phyloP scores from a whole-genome alignment of 129 eudicot genomes.

The Flaveria brownii region DNA sequence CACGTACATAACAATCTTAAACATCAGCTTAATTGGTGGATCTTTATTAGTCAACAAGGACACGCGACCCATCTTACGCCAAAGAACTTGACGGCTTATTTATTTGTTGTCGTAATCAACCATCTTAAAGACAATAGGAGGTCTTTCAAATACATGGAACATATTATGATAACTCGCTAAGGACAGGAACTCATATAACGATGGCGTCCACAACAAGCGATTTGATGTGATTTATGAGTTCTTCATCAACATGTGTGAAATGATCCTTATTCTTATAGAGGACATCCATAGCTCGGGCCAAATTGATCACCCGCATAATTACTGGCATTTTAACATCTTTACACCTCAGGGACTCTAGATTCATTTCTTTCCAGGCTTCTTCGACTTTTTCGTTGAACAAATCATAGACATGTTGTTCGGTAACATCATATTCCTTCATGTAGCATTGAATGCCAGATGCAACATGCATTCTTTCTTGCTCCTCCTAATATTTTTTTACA shows the following conservation, averaged over 20 bases:
- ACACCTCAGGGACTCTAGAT: background rate
- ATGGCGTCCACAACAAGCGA: background rate
- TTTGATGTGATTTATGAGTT: background rate
- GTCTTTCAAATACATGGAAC: background rate
- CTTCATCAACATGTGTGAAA: conserved; percentile 6
- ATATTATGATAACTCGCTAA: background rate
- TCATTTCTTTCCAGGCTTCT: background rate
- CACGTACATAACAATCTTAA: too few relatives aligned
- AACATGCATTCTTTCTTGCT: background rate
- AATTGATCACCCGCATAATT: background rate
- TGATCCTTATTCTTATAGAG: background rate
- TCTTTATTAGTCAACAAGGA: background rate
- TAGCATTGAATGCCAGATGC: background rate
- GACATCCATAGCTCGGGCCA: background rate
- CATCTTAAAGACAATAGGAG: too few relatives aligned
- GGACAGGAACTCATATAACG: background rate
- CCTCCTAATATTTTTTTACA: background rate
- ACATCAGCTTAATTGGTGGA: too few relatives aligned
- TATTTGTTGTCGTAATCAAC: background rate
- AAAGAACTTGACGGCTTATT: background rate
- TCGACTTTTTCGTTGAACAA: background rate
- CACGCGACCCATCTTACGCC: background rate
- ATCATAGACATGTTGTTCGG: background rate
- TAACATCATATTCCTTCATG: background rate
- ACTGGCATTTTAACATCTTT: background rate